Base-by-base conservation (phyloP, 768 basidiomycete genomes). In the Coprinopsis marcescibilis region DNA sequence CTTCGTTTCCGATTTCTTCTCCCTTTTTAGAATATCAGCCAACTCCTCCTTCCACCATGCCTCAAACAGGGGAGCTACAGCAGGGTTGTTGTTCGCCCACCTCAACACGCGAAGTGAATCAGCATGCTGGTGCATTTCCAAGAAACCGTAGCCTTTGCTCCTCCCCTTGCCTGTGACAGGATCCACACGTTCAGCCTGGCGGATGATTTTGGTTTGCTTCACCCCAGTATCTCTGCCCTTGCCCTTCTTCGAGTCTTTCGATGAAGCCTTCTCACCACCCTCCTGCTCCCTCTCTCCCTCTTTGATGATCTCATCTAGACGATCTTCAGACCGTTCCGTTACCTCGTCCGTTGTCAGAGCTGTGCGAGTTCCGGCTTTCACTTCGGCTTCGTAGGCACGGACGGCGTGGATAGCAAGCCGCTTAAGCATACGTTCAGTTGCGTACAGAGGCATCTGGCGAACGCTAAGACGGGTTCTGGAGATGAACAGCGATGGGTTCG, bases 111-210 rank as follows among this genome's bases (percentile, higher is more conserved):
- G 84, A 19, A 99, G 69, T 4, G 95, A 92, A 60, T 98, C 91
- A 4, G 85, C 81, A 56, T 99, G 96, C 21, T 71, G 77, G 39
- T 81, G 69, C 77, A 96, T 78, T 69, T 98, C 95, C 25, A 98
- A 59, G 68, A 99, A 98, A 8, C 95, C 96, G 57, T 97, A 99
- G 1, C 96, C 95, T 61, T 88, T 91, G 57, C 86, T 89, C 44
- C 85, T 77, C 1, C 90, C 90, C 56, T 89, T 86, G 3, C 88
- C 89, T 0, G 88, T 91, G 32, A 94, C 62, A 3, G 87, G 73
- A 59, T 98, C 95, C 45, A 94, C 76, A n/a, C 90, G 83, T 52
- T 96, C 94, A 11, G 73, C 70, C 62, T 91, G 87, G 10, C 95
- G 82, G 12, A 96, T 83, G 51, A 99, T 85, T 70, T 99, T 99